These are phyloP conservation scores for Trichoderma polysporum DNA, from an alignment of 2,329 filamentous ascomycete genomes.

Conservation along the genomic window DNA sequence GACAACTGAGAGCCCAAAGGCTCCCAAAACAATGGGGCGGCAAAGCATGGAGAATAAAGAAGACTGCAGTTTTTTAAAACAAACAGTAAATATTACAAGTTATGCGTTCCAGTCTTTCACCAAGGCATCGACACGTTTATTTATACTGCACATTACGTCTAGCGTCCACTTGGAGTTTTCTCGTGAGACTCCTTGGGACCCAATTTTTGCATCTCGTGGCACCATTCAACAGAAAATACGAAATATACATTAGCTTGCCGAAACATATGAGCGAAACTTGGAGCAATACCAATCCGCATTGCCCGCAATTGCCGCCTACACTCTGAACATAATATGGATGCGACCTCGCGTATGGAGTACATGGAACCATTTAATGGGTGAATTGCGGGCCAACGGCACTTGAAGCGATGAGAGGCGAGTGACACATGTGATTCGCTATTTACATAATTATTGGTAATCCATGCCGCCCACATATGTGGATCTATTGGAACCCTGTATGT, in stretches of 20 bases:
- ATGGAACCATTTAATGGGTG: conserved; percentile 1
- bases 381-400: not conserved
- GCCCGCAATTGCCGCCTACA: not conserved
- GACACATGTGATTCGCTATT: not conserved
- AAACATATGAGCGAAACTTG: not conserved
- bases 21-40: not conserved
- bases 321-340: not conserved
- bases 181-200: not conserved
- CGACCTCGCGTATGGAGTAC: not conserved
- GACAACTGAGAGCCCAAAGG: not conserved
- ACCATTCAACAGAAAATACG: not conserved
- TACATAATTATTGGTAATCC: not conserved
- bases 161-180: not conserved
- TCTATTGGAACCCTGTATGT: not conserved
- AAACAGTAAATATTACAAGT: not conserved
- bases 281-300: not conserved
- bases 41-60: not conserved
- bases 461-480: not conserved
- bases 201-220: not conserved
- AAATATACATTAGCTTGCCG: not conserved
- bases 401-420: not conserved
- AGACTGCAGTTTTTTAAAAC: not conserved
- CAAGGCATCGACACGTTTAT: not conserved
- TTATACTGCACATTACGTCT: not conserved
- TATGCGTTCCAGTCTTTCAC: not conserved